These are phyloP conservation scores for Paecilomyces sp. DNA, from an alignment of 2,329 filamentous ascomycete genomes.

Conservation along the genomic window DNA sequence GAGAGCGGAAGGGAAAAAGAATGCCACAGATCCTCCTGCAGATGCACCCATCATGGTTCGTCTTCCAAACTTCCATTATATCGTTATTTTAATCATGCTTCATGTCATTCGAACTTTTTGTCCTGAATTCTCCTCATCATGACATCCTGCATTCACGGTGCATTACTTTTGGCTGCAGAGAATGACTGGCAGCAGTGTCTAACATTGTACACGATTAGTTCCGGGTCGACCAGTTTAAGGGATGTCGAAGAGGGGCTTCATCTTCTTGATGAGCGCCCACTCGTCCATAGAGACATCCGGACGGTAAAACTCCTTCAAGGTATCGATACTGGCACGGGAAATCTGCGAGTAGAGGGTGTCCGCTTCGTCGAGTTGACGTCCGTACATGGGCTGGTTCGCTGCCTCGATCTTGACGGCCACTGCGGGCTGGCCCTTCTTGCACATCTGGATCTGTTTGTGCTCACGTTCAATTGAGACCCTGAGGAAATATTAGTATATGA, in stretches of 20 bases:
- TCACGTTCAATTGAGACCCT: constrained; percentile 96
- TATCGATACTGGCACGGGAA: constrained; percentile 82
- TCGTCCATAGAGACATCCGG: constrained; percentile 84
- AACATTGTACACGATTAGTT: neutral
- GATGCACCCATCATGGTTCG: neutral
- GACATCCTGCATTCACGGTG: neutral
- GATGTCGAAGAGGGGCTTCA: constrained; percentile 93
- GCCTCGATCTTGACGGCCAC: constrained; percentile 98
- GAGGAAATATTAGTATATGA: constrained; percentile 13
- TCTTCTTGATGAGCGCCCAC: constrained; percentile 88
- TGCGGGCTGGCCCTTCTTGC: constrained; percentile 94
- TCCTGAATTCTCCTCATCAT: neutral
- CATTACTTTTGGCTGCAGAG: neutral
- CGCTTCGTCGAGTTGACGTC: constrained; percentile 86
- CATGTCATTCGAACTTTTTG: neutral
- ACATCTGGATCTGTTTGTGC: constrained; percentile 86
- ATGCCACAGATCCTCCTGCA: neutral
- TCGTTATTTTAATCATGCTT: neutral
- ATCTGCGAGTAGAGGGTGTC: constrained; percentile 85
- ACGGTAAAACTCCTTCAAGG: constrained; percentile 91
- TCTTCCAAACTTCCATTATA: neutral
- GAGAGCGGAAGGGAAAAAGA: neutral
- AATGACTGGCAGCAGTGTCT: neutral
- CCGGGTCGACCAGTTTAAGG: constrained; percentile 39
- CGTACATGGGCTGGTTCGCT: constrained; percentile 84